Percentiles rank a stretch among this genome's conserved stretches.
Evolutionary conservation across 2,329 filamentous ascomycete genomes (phyloP).

Genomic region (Claviceps fusiformis): DNA sequence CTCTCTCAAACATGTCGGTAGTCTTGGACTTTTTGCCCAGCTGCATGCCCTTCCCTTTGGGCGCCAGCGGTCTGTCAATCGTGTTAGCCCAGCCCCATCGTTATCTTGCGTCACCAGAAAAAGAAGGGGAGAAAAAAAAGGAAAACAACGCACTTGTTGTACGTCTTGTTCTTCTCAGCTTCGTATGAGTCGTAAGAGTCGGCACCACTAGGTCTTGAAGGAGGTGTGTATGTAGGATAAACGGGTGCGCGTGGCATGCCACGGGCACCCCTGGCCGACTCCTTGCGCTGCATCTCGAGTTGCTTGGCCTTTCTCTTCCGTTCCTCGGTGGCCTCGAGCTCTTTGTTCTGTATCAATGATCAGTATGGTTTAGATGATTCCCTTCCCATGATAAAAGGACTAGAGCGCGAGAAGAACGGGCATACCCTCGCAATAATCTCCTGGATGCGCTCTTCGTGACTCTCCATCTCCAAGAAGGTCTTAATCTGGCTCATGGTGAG

Average conservation of each 20-base stretch:
- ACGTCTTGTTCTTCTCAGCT: conserved; percentile 90
- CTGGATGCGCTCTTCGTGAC: conserved; percentile 96
- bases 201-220: conserved; percentile 55
- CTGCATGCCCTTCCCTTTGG: conserved; percentile 96
- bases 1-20: conserved; percentile 92
- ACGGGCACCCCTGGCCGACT: conserved; percentile 67
- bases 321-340: conserved; percentile 94
- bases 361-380: conserved; percentile 8
- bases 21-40: conserved; percentile 97
- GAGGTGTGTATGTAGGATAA: conserved; percentile 82
- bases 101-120: not conserved
- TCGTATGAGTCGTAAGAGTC: conserved; percentile 91
- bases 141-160: conserved; percentile 50
- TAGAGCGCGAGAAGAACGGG: not conserved
- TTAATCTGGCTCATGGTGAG: conserved; percentile 94
- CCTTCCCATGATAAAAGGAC: not conserved
- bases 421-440: conserved; percentile 85
- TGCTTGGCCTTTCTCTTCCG: conserved; percentile 98
- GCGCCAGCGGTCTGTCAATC: conserved; percentile 39
- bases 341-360: conserved; percentile 63
- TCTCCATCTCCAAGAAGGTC: conserved; percentile 98
- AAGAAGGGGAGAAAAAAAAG: not conserved
- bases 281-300: conserved; percentile 96
- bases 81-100: not conserved
- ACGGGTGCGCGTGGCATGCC: conserved; percentile 59